phyloP scores from a whole-genome alignment of 768 basidiomycete genomes.

The Mycena kentingensis region DNA sequence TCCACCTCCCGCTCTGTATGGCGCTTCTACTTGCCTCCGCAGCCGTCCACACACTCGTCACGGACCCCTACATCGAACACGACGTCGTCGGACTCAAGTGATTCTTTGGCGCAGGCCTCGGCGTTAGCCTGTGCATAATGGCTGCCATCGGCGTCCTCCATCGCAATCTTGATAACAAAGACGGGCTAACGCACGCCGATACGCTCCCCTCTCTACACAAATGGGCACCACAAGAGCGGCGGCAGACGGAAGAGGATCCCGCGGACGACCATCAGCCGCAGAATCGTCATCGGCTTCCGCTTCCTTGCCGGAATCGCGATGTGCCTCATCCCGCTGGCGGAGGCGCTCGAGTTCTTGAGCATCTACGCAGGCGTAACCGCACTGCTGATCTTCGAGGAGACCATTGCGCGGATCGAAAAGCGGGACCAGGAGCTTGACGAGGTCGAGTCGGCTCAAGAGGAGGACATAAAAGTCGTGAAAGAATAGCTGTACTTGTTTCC shows the following conservation, averaged over 20 bases:
- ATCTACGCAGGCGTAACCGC: slow-evolving; percentile 19
- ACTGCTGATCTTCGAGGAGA: slow-evolving; percentile 22
- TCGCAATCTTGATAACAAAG: slow-evolving; percentile 17
- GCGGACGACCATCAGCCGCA: slow-evolving; percentile 9
- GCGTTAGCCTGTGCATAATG: slow-evolving; percentile 16
- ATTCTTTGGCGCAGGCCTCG: slow-evolving; percentile 22
- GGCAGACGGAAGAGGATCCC: background rate
- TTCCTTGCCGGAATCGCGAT: slow-evolving; percentile 18
- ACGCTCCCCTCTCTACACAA: too few species aligned
- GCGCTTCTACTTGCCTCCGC: slow-evolving; percentile 22
- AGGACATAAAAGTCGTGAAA: too few species aligned
- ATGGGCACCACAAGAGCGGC: background rate
- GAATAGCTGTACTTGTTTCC: too few species aligned
- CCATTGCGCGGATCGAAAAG: slow-evolving; percentile 20
- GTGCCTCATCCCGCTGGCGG: slow-evolving; percentile 16
- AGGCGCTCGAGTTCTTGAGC: slow-evolving; percentile 7
- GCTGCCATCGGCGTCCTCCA: slow-evolving; percentile 21
- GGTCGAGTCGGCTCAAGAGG: background rate
- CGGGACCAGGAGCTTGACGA: slow-evolving; percentile 14
- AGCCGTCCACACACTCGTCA: slow-evolving; percentile 19
- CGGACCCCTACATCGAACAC: slow-evolving; percentile 1
- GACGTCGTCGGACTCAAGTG: slow-evolving; percentile 16
- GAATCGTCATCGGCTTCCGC: slow-evolving; percentile 11
- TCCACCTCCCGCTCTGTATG: slow-evolving; percentile 24
- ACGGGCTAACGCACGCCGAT: background rate